A percentile compares a stretch with the other conserved stretches of the same genome.
phyloP scores from a whole-genome alignment of 2,329 filamentous ascomycete species.

The Alternaria ventricosa region DNA sequence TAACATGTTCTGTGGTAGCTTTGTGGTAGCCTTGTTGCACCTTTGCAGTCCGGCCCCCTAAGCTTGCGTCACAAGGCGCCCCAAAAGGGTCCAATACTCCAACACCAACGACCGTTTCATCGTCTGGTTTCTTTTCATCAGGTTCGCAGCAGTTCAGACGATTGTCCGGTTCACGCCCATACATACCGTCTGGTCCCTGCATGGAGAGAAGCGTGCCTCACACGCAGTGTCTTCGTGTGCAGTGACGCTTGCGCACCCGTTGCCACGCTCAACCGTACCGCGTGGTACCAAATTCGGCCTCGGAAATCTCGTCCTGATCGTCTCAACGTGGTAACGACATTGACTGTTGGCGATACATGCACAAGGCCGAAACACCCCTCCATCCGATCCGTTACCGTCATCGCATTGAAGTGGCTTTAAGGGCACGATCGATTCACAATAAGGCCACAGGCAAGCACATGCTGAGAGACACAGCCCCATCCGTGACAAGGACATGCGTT shows the following conservation, averaged over 20 bases:
- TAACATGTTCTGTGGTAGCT: background rate
- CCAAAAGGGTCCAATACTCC: background rate
- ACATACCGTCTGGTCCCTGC: background rate
- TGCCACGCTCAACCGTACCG: constrained; percentile 7
- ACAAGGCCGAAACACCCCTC: background rate
- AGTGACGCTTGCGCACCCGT: background rate
- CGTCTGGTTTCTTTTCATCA: background rate
- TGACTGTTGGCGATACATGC: background rate
- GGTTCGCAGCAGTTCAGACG: background rate
- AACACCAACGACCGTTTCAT: constrained; percentile 6
- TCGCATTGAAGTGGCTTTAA: background rate
- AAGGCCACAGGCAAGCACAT: background rate
- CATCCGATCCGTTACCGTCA: background rate
- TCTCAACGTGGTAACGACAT: constrained; percentile 2
- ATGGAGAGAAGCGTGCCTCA: background rate
- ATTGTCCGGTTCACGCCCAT: background rate
- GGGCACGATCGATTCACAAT: background rate
- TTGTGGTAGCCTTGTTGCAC: background rate
- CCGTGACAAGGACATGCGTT: background rate
- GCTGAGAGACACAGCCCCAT: background rate
- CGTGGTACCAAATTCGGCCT: constrained; percentile 6
- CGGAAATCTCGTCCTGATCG: constrained; percentile 1
- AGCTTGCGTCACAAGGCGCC: constrained; percentile 1
- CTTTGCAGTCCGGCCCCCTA: background rate
- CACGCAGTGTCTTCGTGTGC: constrained; percentile 2